These are phyloP conservation scores for Dicorynia guianensis DNA, from an alignment of 306 rosid species.

Conservation along the genomic window DNA sequence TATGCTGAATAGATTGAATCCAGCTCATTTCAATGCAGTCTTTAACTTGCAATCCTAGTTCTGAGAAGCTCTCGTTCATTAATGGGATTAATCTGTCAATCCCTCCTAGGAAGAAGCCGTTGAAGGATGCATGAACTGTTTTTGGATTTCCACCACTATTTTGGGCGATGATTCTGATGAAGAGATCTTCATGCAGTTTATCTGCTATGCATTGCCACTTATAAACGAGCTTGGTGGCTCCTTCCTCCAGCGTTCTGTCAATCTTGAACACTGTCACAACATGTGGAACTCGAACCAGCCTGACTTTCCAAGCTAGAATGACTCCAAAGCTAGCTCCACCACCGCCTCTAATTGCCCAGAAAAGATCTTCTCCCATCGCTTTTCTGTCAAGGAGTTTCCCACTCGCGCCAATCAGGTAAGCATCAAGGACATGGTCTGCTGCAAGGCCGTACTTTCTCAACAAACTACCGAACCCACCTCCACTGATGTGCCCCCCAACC, in stretches of 20 bases:
- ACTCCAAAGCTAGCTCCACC: constrained; percentile 76
- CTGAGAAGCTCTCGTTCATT: constrained; percentile 59
- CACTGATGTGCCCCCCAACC: constrained; percentile 72
- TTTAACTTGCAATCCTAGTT: constrained; percentile 53
- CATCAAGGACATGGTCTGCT: constrained; percentile 66
- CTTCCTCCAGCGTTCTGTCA: constrained; percentile 50
- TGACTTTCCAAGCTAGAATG: constrained; percentile 67
- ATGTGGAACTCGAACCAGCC: constrained; percentile 64
- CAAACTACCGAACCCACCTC: constrained; percentile 77
- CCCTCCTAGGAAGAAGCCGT: constrained; percentile 64
- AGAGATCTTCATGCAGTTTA: constrained; percentile 57
- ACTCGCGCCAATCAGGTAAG: constrained; percentile 55
- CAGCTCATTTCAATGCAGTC: constrained; percentile 66
- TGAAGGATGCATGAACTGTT: constrained; percentile 33
- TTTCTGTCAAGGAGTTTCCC: constrained; percentile 62
- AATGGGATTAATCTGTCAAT: constrained; percentile 43
- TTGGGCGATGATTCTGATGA: constrained; percentile 50
- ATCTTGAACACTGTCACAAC: constrained; percentile 63
- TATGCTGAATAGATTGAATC: constrained; percentile 65
- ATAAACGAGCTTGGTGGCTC: constrained; percentile 52
- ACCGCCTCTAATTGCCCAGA: constrained; percentile 83
- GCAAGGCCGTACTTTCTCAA: constrained; percentile 73
- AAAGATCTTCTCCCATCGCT: constrained; percentile 72
- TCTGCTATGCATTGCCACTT: constrained; percentile 68
- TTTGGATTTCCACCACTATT: constrained; percentile 25